Percentiles rank a stretch among this genome's conserved stretches.
Conservation (phyloP, 495 filamentous ascomycete genomes). For the Penicillium malachiteum region DNA sequence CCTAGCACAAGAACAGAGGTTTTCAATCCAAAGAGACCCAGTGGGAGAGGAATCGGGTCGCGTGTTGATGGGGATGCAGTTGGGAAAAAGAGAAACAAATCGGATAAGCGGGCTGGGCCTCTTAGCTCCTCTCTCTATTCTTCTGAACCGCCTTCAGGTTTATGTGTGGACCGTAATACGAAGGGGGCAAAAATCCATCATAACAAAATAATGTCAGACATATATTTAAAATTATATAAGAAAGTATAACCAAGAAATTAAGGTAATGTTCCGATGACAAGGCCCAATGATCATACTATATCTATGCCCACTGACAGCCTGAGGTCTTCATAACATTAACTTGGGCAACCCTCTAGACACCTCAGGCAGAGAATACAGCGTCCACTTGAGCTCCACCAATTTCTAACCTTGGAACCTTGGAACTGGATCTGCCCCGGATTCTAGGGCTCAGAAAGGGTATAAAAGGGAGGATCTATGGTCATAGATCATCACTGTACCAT, state of each 20-base stretch:
- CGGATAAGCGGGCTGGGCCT: constrained; percentile 25
- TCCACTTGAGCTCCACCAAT: background rate
- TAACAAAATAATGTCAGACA: background rate
- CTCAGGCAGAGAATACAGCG: background rate
- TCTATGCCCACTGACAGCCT: background rate
- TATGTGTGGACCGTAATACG: background rate
- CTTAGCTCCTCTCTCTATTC: constrained; percentile 1
- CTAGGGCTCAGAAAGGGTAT: background rate
- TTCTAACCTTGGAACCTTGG: constrained; percentile 2
- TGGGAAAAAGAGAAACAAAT: constrained; percentile 33
- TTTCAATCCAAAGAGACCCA: no score
- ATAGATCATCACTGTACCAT: background rate
- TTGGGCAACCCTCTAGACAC: background rate
- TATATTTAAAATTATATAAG: background rate
- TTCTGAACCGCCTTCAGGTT: background rate
- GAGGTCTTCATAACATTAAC: background rate
- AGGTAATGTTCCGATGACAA: background rate
- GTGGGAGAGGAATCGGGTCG: constrained; percentile 7
- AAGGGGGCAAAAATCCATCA: background rate
- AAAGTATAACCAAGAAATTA: background rate
- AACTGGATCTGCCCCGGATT: background rate
- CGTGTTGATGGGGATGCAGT: constrained; percentile 12
- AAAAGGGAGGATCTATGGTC: background rate
- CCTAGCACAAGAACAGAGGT: no score
- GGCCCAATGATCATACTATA: background rate